phyloP scores from a whole-genome alignment of 169 alveolate genomes.

The Cryptosporidium sp. region DNA sequence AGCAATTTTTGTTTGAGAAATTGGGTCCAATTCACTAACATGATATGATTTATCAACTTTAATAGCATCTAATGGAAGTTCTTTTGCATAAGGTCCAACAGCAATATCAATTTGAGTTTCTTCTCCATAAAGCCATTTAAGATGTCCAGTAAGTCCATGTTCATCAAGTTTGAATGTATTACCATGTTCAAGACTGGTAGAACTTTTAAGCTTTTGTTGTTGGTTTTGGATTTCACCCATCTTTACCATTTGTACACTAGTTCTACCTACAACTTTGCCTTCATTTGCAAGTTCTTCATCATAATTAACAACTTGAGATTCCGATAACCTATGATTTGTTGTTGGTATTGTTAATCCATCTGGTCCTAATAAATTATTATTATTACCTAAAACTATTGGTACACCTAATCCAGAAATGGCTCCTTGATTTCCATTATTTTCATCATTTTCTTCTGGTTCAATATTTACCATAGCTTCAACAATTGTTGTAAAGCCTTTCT shows the following conservation, averaged over 20 bases:
- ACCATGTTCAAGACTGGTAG: background rate
- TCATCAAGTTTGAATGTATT: slow-evolving; percentile 61
- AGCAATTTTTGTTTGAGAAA: slow-evolving; percentile 48
- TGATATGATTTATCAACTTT: slow-evolving; percentile 50
- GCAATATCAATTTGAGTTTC: slow-evolving; percentile 66
- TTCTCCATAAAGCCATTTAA: slow-evolving; percentile 71
- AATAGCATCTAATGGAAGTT: slow-evolving; percentile 28
- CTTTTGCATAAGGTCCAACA: slow-evolving; percentile 61
- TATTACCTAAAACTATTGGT: background rate
- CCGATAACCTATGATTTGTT: slow-evolving; percentile 17
- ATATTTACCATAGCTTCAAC: slow-evolving; percentile 47
- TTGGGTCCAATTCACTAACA: slow-evolving; percentile 60
- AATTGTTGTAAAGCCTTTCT: slow-evolving; percentile 29
- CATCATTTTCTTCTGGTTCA: slow-evolving; percentile 19
- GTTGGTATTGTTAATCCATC: background rate
- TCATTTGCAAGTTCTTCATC: slow-evolving; percentile 31
- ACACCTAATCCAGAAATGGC: background rate
- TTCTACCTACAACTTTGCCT: slow-evolving; percentile 42
- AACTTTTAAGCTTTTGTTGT: background rate
- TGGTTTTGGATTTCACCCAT: background rate
- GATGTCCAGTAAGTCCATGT: slow-evolving; percentile 62
- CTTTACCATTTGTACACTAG: slow-evolving; percentile 61
- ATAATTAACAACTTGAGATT: slow-evolving; percentile 24
- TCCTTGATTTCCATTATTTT: background rate
- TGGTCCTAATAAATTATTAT: background rate